phyloP scores from a whole-genome alignment of 257 asterid species.

The Misopates orontium region DNA sequence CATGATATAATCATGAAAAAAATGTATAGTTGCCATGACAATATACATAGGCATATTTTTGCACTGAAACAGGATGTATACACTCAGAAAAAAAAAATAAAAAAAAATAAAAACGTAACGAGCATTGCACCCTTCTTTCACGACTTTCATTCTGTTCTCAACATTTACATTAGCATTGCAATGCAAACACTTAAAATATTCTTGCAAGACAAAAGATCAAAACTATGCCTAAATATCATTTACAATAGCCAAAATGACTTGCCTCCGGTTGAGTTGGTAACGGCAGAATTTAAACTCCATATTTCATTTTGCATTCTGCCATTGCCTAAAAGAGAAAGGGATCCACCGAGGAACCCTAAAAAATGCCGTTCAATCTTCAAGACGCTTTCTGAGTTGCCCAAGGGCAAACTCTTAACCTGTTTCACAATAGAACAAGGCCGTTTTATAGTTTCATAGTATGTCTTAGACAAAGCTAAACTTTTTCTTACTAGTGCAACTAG shows the following conservation, averaged over 20 bases:
- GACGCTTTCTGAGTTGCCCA: conserved; percentile 16
- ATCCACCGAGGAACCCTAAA: not conserved
- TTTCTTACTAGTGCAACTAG: not conserved
- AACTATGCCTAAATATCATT: conserved; percentile 9
- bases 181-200: conserved; percentile 1
- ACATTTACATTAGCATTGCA: conserved; percentile 1
- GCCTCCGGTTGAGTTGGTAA: conserved; percentile 34
- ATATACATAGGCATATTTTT: not conserved
- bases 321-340: conserved; percentile 19
- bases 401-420: conserved; percentile 27
- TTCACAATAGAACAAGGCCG: not conserved
- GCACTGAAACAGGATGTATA: no score
- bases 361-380: conserved; percentile 8
- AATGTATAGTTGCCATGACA: not conserved
- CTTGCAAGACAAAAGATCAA: conserved; percentile 4
- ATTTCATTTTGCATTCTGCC: conserved; percentile 14
- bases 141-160: not conserved
- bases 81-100: not conserved
- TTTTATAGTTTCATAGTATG: no score
- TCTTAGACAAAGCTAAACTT: no score
- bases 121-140: not conserved
- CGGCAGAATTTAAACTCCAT: conserved; percentile 16
- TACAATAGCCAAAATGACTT: conserved; percentile 52
- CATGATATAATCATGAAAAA: not conserved
- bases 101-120: not conserved